phyloP scores from a whole-genome alignment of 768 basidiomycete genomes.

The Pleurotus giganteus region DNA sequence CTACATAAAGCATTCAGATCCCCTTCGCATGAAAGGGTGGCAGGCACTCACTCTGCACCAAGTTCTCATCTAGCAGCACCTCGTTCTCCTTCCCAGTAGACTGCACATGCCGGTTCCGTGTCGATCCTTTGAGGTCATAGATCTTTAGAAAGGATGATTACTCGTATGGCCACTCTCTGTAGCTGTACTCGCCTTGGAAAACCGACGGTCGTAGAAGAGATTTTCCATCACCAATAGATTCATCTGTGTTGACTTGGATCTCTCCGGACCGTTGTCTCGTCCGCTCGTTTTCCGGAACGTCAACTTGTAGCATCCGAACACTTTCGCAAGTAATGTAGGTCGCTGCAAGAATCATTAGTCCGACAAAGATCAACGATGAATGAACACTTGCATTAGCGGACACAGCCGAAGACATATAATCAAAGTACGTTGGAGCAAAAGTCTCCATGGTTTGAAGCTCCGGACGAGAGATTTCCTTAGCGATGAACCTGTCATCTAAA shows the following conservation, averaged over 20 bases:
- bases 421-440: conserved; percentile 96
- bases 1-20: conserved; percentile 36
- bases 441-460: conserved; percentile 95
- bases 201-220: conserved; percentile 88
- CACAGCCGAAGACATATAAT: conserved; percentile 96
- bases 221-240: conserved; percentile 98
- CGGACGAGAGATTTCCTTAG: conserved; percentile 88
- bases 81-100: conserved; percentile 90
- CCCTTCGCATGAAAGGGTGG: background rate
- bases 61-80: conserved; percentile 94
- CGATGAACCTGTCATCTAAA: conserved; percentile 95
- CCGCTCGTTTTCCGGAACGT: conserved; percentile 78
- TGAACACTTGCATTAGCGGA: conserved; percentile 64
- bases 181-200: conserved; percentile 66
- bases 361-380: background rate
- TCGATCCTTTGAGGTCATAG: conserved; percentile 96
- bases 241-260: conserved; percentile 84
- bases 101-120: conserved; percentile 88
- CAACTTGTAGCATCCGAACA: conserved; percentile 95
- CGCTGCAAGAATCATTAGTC: conserved; percentile 49
- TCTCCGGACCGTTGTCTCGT: conserved; percentile 62
- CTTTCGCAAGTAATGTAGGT: conserved; percentile 92
- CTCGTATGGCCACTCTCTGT: conserved; percentile 35
- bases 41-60: conserved; percentile 73
- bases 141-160: conserved; percentile 49